phyloP scores from a whole-genome alignment of 148 eudicot genomes.

The Diospyros lotus region DNA sequence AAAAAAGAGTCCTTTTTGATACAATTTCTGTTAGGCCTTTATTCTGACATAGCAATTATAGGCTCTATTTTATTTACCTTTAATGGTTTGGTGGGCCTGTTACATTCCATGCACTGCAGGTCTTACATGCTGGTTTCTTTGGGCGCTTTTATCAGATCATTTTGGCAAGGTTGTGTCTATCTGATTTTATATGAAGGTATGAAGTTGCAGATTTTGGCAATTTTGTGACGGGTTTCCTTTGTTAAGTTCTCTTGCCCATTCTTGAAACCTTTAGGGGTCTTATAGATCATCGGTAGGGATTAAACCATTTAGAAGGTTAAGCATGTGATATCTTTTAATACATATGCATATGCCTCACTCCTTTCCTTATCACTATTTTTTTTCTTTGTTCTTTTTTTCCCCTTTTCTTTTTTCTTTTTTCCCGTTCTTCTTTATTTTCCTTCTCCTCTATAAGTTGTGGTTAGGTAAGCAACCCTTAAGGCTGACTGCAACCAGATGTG shows the following conservation, averaged over 20 bases:
- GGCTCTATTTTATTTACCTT: conserved; percentile 16
- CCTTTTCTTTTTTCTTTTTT: neutral
- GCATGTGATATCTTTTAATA: conserved; percentile 4
- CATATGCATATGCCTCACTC: conserved; percentile 19
- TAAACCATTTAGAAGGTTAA: conserved; percentile 10
- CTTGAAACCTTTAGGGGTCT: conserved; percentile 12
- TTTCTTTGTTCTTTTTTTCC: conserved; percentile 7
- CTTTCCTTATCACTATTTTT: conserved; percentile 11
- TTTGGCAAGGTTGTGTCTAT: conserved; percentile 31
- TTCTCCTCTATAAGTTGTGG: conserved; percentile 27
- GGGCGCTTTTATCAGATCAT: conserved; percentile 43
- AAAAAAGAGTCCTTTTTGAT: no score
- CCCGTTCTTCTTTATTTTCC: conserved; percentile 12
- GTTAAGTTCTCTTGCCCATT: conserved; percentile 12
- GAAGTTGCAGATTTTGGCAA: conserved; percentile 28
- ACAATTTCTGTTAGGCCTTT: neutral
- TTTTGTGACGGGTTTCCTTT: conserved; percentile 18
- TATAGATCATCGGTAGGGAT: conserved; percentile 2
- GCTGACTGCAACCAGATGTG: conserved; percentile 32
- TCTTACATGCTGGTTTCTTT: conserved; percentile 35
- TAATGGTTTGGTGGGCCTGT: conserved; percentile 23
- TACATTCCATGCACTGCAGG: conserved; percentile 48
- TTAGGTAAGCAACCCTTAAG: conserved; percentile 44
- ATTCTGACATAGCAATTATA: conserved; percentile 13
- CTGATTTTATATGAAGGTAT: conserved; percentile 52